Evolutionary conservation across 768 basidiomycete genomes (phyloP).

Genomic region (Pulveroboletus sp.): DNA sequence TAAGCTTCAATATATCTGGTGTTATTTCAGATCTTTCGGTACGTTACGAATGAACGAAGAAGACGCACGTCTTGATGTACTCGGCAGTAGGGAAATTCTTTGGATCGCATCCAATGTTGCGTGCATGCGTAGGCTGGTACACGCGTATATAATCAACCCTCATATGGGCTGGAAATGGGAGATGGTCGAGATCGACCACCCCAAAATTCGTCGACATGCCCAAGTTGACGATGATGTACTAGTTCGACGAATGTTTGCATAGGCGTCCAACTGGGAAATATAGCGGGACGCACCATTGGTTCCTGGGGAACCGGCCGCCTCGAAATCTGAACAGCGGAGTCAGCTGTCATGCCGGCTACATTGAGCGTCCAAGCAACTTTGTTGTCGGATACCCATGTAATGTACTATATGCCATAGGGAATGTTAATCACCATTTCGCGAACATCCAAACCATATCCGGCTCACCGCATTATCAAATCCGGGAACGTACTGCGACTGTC

Average conservation of each 20-base stretch:
- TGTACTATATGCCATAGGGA: constrained; percentile 48
- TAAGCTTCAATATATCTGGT: constrained; percentile 69
- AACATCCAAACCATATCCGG: constrained; percentile 1
- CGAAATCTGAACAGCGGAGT: constrained; percentile 56
- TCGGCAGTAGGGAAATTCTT: constrained; percentile 65
- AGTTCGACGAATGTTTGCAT: constrained; percentile 1
- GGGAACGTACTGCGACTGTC: constrained; percentile 24
- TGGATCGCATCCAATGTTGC: too few relatives aligned
- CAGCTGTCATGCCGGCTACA: constrained; percentile 61
- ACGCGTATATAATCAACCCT: constrained; percentile 60
- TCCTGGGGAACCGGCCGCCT: constrained; percentile 72
- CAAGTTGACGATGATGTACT: constrained; percentile 55
- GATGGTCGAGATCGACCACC: constrained; percentile 47
- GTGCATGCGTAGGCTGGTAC: constrained; percentile 60
- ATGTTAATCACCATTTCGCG: background rate
- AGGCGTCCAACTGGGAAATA: background rate
- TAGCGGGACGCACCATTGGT: constrained; percentile 62
- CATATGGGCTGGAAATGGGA: constrained; percentile 51
- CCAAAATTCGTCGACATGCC: constrained; percentile 63
- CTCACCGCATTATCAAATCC: constrained; percentile 67
- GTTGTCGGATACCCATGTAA: constrained; percentile 77
- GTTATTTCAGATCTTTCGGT: background rate
- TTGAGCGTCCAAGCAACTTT: constrained; percentile 71
- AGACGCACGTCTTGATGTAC: constrained; percentile 61
- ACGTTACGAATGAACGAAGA: background rate